A percentile compares a stretch with the other conserved stretches of the same genome.
These are phyloP conservation scores for Phytophthora kernoviae DNA, from an alignment of 352 stramenopile genomes.

Conservation along the genomic window DNA sequence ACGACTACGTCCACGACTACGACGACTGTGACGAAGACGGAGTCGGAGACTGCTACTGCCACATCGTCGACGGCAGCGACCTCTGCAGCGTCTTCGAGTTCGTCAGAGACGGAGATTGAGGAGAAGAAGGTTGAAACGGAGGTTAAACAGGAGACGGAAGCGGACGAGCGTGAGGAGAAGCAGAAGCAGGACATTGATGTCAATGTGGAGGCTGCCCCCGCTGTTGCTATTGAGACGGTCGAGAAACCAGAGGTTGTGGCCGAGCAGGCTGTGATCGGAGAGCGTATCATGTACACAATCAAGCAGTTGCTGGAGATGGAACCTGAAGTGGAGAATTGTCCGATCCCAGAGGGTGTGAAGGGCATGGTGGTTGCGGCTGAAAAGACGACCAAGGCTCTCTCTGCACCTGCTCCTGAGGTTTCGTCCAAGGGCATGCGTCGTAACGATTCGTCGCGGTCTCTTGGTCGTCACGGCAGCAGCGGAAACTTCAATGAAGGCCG, in stretches of 20 bases:
- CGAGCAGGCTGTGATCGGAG: constrained; percentile 46
- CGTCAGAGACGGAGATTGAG: constrained; percentile 28
- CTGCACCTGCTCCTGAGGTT: constrained; percentile 19
- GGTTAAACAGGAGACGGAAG: constrained; percentile 11
- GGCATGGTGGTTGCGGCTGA: constrained; percentile 49
- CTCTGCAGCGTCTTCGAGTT: constrained; percentile 28
- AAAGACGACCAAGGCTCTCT: constrained; percentile 56
- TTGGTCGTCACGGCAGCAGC: constrained; percentile 51
- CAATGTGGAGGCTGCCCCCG: constrained; percentile 12
- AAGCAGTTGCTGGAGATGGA: constrained; percentile 77
- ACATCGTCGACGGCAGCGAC: constrained; percentile 30
- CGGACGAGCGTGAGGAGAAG: constrained; percentile 20
- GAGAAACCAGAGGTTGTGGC: constrained; percentile 36
- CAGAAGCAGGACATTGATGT: constrained; percentile 28
- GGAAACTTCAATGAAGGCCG: constrained; percentile 42
- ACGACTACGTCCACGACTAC: constrained; percentile 8
- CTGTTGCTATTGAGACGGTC: constrained; percentile 1
- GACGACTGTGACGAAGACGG: constrained; percentile 11
- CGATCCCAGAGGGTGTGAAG: constrained; percentile 58
- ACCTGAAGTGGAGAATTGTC: constrained; percentile 48
- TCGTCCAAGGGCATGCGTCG: constrained; percentile 37
- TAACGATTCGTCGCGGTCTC: constrained; percentile 49
- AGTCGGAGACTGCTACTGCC: constrained; percentile 12
- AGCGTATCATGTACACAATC: constrained; percentile 81
- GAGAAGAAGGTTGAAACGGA: constrained; percentile 18